Percentiles rank a stretch among this genome's conserved stretches.
These are phyloP conservation scores for Salix viminalis DNA, from an alignment of 345 rosid genomes.

Conservation along the genomic window DNA sequence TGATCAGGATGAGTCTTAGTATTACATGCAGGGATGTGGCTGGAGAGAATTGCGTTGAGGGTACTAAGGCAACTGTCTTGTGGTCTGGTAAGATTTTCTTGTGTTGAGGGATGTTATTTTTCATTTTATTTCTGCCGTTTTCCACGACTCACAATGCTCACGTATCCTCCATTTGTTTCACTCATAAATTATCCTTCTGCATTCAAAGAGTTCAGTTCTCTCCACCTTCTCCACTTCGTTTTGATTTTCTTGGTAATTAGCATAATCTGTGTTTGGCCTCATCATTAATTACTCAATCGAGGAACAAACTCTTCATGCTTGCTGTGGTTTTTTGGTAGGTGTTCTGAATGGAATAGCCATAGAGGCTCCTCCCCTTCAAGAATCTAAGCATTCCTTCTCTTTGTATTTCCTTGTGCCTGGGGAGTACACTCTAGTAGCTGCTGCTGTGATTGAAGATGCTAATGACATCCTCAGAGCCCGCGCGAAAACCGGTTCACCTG, in stretches of 20 bases:
- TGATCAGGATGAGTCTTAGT: conserved; percentile 71
- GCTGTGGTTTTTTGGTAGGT: conserved; percentile 35
- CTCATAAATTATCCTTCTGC: neutral
- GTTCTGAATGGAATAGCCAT: conserved; percentile 62
- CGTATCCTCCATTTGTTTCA: neutral
- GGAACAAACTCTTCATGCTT: neutral
- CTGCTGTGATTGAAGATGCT: conserved; percentile 82
- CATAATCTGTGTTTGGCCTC: neutral
- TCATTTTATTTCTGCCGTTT: neutral
- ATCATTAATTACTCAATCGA: neutral
- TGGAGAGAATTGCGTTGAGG: conserved; percentile 88
- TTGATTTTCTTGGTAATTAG: neutral
- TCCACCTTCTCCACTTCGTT: neutral
- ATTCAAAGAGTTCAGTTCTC: neutral
- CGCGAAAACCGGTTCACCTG: conserved; percentile 61
- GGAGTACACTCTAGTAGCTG: conserved; percentile 81
- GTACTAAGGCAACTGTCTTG: conserved; percentile 73
- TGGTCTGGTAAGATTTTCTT: conserved; percentile 69
- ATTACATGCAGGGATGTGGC: conserved; percentile 91
- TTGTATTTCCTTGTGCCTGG: conserved; percentile 89
- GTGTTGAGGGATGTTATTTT: neutral
- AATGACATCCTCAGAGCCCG: conserved; percentile 80
- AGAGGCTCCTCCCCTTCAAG: conserved; percentile 79
- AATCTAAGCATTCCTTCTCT: conserved; percentile 67
- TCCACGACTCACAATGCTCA: neutral